Evolutionary conservation across 139 green algal species (phyloP), one percentile per base, ranked within the genome.

Genomic region (Spirogloea muscicola): DNA sequence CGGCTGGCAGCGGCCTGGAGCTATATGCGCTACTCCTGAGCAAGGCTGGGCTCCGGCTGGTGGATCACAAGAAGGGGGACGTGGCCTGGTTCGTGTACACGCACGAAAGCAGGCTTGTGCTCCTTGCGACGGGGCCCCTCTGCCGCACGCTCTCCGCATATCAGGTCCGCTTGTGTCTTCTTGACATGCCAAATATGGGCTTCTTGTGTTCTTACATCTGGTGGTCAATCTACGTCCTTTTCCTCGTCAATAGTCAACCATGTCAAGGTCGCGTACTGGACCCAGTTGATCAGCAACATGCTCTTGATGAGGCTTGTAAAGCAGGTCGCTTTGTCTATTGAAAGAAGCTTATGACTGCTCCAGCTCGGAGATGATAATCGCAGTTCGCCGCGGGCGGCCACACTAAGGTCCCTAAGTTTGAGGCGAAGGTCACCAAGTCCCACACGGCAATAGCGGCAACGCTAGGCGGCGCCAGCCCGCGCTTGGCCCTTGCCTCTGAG

Each of bases 41-140:
- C 49, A 18, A 42, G 48, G 76, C 38, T 36, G 62, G 67, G 29
- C 29, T 84, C n/a, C 31, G 61, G 61, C 37, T 86, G 43, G 52
- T 78, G 61, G 61, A 84, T 13, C 37, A 49, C 6, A 83, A 83
- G 46, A 48, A 52, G 2, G 27, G 44, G 27, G 25, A 36, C 5
- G 46, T 84, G 18, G 36, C n/a, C 25, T 84, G 76, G 76, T 84
- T 79, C 34, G 65, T 74, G 0, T 84, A 86, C 60, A 84, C 74
- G 7, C 72, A 84, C 27, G 76, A 84, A 31, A 82, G 49, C 3
- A 66, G 75, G 0, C 27, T 84, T 21, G 21, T 84, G 6, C 31
- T 84, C 36, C 44, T 84, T 29, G 76, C 76, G 21, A 27, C 58
- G 3, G 75, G 74, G 3, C 38, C 37, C 31, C 34, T 58, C 7